These are phyloP conservation scores for Fraxinus xanthoxyloides DNA, from an alignment of 305 asterid species.

Conservation along the genomic window DNA sequence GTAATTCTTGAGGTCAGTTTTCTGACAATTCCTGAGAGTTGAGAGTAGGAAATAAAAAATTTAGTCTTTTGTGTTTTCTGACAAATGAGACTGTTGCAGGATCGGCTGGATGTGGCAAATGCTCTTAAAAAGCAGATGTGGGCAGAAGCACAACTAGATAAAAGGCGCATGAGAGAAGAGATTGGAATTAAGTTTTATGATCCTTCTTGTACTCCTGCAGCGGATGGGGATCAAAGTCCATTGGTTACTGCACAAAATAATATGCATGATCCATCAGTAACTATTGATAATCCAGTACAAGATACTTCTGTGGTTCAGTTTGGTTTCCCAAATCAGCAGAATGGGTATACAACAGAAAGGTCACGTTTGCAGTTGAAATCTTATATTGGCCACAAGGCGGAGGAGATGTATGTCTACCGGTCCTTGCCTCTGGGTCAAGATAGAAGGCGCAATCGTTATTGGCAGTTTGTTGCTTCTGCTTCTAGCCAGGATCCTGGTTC, in stretches of 20 bases:
- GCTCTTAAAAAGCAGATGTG: constrained; percentile 96
- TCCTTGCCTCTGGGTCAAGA: constrained; percentile 97
- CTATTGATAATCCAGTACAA: constrained; percentile 37
- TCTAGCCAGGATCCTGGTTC: constrained; percentile 92
- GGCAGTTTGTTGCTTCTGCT: constrained; percentile 88
- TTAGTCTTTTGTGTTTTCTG: constrained; percentile 18
- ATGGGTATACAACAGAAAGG: constrained; percentile 73
- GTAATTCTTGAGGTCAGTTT: constrained; percentile 83
- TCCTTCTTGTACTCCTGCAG: constrained; percentile 49
- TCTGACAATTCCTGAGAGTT: constrained; percentile 9
- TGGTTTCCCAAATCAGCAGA: constrained; percentile 57
- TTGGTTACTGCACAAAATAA: constrained; percentile 43
- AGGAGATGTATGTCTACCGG: constrained; percentile 85
- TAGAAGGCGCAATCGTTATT: constrained; percentile 93
- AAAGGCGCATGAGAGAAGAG: constrained; percentile 87
- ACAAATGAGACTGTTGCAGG: constrained; percentile 53
- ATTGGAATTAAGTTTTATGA: constrained; percentile 50
- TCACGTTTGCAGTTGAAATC: constrained; percentile 88
- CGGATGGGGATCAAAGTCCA: constrained; percentile 71
- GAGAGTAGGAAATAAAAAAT: constrained; percentile 1
- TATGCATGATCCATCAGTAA: constrained; percentile 41
- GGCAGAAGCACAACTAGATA: constrained; percentile 98
- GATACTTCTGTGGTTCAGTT: constrained; percentile 44
- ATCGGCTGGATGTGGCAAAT: constrained; percentile 89
- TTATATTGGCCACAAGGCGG: constrained; percentile 84